Conservation (phyloP, 2,329 filamentous ascomycete genomes). For the Venturia aucupariae region DNA sequence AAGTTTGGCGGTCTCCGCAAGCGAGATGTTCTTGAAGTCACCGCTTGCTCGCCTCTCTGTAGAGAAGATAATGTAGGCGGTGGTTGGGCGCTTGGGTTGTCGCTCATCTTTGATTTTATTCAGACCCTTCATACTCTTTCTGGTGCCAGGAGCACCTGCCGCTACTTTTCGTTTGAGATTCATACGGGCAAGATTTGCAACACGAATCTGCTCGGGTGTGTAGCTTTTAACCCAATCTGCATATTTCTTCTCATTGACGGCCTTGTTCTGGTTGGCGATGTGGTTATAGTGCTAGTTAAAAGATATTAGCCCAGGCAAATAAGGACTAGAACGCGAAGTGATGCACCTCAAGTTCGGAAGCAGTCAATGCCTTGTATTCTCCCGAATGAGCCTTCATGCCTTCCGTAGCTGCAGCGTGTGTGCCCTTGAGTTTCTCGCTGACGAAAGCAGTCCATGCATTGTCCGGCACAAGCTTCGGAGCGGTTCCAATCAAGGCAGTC, state of each 20-base stretch:
- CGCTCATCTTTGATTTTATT: conserved; percentile 46
- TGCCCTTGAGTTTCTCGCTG: conserved; percentile 19
- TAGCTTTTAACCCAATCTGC: conserved; percentile 46
- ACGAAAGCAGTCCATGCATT: conserved; percentile 24
- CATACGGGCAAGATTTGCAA: conserved; percentile 50
- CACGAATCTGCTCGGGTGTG: conserved; percentile 47
- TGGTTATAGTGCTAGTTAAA: conserved; percentile 43
- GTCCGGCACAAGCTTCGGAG: conserved; percentile 19
- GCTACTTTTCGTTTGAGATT: conserved; percentile 22
- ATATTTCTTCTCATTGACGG: conserved; percentile 35
- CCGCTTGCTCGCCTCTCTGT: conserved; percentile 36
- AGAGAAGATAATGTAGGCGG: conserved; percentile 36
- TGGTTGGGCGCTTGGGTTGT: conserved; percentile 34
- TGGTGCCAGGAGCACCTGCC: conserved; percentile 16
- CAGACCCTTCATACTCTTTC: conserved; percentile 14
- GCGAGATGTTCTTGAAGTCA: conserved; percentile 41
- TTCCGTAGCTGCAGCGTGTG: background rate
- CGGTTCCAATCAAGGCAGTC: conserved; percentile 26
- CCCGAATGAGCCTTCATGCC: conserved; percentile 13
- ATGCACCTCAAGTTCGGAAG: conserved; percentile 29
- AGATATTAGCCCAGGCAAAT: conserved; percentile 14
- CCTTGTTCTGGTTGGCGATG: conserved; percentile 38
- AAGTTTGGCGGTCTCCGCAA: conserved; percentile 32
- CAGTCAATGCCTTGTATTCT: conserved; percentile 23
- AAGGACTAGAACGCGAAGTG: background rate